These are phyloP conservation scores for Fraxinus latifolia DNA, from an alignment of 305 asterid genomes.

Conservation along the genomic window DNA sequence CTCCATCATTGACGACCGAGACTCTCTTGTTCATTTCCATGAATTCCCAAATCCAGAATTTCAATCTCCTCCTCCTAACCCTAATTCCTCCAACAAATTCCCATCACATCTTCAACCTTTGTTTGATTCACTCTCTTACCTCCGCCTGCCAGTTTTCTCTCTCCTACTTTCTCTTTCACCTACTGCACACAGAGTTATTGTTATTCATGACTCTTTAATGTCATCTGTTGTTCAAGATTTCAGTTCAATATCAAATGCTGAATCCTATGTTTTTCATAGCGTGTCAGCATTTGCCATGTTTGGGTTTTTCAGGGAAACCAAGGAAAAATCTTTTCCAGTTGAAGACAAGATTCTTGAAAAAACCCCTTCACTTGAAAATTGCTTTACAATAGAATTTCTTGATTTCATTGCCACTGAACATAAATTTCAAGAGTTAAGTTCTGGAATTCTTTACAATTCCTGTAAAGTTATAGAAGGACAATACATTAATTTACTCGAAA, in stretches of 20 bases:
- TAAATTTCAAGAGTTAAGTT: neutral
- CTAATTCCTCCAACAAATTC: conserved; percentile 33
- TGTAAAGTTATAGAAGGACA: neutral
- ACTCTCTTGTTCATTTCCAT: conserved; percentile 26
- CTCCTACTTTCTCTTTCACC: neutral
- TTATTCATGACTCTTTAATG: conserved; percentile 36
- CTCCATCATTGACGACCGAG: neutral
- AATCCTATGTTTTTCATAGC: conserved; percentile 30
- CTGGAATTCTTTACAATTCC: neutral
- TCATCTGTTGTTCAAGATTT: conserved; percentile 36
- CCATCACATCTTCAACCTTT: conserved; percentile 35
- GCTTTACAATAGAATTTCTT: neutral
- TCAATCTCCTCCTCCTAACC: conserved; percentile 39
- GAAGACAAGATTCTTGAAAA: neutral
- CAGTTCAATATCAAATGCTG: conserved; percentile 26
- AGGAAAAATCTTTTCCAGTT: neutral
- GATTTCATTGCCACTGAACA: neutral
- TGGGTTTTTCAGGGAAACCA: neutral
- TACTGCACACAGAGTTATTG: conserved; percentile 23
- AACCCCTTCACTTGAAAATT: neutral
- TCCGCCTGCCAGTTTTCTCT: conserved; percentile 23
- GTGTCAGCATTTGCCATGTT: neutral
- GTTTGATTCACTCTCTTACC: conserved; percentile 17
- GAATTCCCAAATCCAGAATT: conserved; percentile 34
- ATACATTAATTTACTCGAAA: neutral